Percentiles rank a stretch among this genome's conserved stretches.
Evolutionary conservation across 2,329 filamentous ascomycete genomes (phyloP).

Genomic region (Xylaria sp.): DNA sequence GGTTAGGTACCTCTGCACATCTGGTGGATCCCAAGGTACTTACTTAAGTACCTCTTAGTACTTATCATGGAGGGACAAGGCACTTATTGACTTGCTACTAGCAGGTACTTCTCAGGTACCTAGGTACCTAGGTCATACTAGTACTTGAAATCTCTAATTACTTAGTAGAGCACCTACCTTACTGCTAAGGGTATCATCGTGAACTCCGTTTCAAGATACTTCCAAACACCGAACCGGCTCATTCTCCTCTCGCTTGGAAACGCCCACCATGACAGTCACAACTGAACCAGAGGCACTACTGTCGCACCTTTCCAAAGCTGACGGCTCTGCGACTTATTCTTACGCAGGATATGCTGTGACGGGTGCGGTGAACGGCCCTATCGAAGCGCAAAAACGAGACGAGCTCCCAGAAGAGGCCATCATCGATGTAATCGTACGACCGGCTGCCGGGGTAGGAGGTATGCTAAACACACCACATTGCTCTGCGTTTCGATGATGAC

Average conservation of each 20-base stretch:
- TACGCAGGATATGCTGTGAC: slow-evolving; percentile 82
- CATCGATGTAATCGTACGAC: slow-evolving; percentile 89
- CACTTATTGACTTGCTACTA: too few species aligned
- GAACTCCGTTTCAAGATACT: slow-evolving; percentile 1
- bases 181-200: not conserved
- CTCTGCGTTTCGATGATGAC: slow-evolving; percentile 32
- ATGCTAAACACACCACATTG: slow-evolving; percentile 48
- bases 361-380: slow-evolving; percentile 88
- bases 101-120: not conserved
- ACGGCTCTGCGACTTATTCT: slow-evolving; percentile 83
- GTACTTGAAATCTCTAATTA: slow-evolving; percentile 30
- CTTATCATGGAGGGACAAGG: too few species aligned
- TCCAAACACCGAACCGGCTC: not conserved
- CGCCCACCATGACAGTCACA: slow-evolving; percentile 57
- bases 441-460: slow-evolving; percentile 86
- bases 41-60: not conserved
- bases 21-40: not conserved
- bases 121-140: not conserved
- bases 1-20: not conserved
- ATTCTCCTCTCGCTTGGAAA: not conserved
- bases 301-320: slow-evolving; percentile 73
- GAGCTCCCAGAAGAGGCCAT: slow-evolving; percentile 92
- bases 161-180: slow-evolving; percentile 28
- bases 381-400: slow-evolving; percentile 89
- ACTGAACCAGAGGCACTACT: slow-evolving; percentile 64